Conservation (phyloP, 1,139 yeast species). For the Yamadazyma mexicana region DNA sequence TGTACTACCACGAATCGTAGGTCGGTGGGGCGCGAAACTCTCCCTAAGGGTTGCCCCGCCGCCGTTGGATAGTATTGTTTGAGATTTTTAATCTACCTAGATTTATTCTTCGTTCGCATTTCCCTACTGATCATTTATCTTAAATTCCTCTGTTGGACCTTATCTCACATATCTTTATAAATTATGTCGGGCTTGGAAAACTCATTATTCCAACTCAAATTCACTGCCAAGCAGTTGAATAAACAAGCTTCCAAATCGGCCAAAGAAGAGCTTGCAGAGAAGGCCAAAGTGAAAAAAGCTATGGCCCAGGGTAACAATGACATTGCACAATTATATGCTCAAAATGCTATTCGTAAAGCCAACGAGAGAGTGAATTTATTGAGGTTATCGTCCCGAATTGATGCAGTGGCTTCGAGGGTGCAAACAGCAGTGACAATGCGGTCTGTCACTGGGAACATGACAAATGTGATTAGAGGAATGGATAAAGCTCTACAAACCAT, state of each 20-base stretch:
- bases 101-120: background rate
- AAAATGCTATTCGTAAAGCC: conserved; percentile 89
- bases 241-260: conserved; percentile 90
- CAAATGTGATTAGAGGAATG: conserved; percentile 91
- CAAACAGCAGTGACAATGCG: conserved; percentile 98
- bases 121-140: background rate
- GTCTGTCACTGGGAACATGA: conserved; percentile 90
- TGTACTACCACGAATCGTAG: too few relatives aligned
- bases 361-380: conserved; percentile 83
- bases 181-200: conserved; percentile 50
- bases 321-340: conserved; percentile 92
- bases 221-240: conserved; percentile 90
- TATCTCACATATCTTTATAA: background rate
- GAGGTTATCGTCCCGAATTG: conserved; percentile 84
- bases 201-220: conserved; percentile 54
- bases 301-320: conserved; percentile 84
- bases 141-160: background rate
- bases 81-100: too few relatives aligned
- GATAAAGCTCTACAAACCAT: conserved; percentile 93
- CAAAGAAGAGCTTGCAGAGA: conserved; percentile 85
- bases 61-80: too few relatives aligned
- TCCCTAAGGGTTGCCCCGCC: too few relatives aligned
- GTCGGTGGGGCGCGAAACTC: too few relatives aligned
- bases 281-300: conserved; percentile 88
- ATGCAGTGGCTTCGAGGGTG: conserved; percentile 93